Evolutionary conservation across 257 asterid species (phyloP).

Genomic region (Przewalskia tangutica): DNA sequence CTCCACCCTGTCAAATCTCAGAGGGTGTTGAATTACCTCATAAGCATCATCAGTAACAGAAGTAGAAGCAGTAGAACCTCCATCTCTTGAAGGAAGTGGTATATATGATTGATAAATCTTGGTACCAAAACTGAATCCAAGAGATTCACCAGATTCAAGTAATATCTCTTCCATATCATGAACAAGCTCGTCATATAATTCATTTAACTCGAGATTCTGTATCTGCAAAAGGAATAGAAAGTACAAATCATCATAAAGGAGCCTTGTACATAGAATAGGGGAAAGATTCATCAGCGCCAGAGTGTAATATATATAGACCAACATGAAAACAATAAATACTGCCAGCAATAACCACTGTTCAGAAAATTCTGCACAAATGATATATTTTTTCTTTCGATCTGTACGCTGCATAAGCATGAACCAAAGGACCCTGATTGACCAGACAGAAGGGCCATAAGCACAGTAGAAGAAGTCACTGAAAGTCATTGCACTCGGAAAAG

Average conservation of each 20-base stretch:
- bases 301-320: background rate
- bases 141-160: conserved; percentile 58
- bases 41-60: conserved; percentile 54
- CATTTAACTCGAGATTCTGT: conserved; percentile 43
- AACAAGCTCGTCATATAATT: conserved; percentile 60
- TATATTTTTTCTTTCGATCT: background rate
- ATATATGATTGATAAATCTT: conserved; percentile 34
- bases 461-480: background rate
- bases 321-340: background rate
- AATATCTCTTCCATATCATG: conserved; percentile 95
- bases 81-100: conserved; percentile 63
- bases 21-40: conserved; percentile 38
- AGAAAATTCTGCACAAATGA: background rate
- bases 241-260: background rate
- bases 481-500: background rate
- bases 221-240: conserved; percentile 34
- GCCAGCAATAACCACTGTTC: background rate
- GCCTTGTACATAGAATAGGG: background rate
- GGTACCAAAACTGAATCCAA: conserved; percentile 27
- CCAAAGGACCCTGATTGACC: background rate
- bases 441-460: background rate
- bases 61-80: conserved; percentile 87
- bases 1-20: conserved; percentile 57
- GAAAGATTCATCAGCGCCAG: background rate
- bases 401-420: background rate